Percentiles rank a stretch among this genome's conserved stretches.
Evolutionary conservation across 768 basidiomycete genomes (phyloP).

Genomic region (Rhodosporidiobolus sp.): DNA sequence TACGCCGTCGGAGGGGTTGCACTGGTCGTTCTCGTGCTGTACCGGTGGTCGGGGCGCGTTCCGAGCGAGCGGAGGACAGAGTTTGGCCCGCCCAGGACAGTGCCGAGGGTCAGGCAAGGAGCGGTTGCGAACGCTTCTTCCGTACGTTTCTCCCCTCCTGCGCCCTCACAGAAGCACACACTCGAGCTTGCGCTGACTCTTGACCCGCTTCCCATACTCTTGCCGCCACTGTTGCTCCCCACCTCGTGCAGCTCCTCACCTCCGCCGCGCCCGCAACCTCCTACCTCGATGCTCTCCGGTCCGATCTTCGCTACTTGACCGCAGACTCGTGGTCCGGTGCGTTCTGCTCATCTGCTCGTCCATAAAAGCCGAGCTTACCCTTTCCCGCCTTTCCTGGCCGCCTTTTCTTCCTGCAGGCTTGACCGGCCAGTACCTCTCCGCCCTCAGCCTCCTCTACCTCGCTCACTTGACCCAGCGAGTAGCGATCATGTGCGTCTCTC

Average conservation of each 20-base stretch:
- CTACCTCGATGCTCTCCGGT: slow-evolving; percentile 17
- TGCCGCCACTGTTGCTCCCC: too few relatives aligned
- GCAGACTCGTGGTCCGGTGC: slow-evolving; percentile 21
- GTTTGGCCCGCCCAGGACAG: background rate
- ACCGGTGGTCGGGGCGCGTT: background rate
- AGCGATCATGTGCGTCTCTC: slow-evolving; percentile 23
- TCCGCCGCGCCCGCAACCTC: slow-evolving; percentile 17
- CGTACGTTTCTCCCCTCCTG: too few relatives aligned
- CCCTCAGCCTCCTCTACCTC: slow-evolving; percentile 27
- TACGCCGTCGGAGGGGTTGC: background rate
- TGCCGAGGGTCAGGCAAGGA: too few relatives aligned
- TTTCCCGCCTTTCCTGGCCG: background rate
- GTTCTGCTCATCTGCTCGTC: background rate
- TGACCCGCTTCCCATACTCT: too few relatives aligned
- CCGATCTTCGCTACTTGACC: slow-evolving; percentile 28
- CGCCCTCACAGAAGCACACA: too few relatives aligned
- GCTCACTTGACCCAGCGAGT: slow-evolving; percentile 25
- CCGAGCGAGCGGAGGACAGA: background rate
- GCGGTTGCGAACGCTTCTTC: too few relatives aligned
- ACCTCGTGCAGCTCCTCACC: slow-evolving; percentile 12
- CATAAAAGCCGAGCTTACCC: too few relatives aligned
- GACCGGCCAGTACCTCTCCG: slow-evolving; percentile 24
- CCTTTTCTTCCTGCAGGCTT: slow-evolving; percentile 11
- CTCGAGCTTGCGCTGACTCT: too few relatives aligned
- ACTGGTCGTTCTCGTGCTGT: background rate